Base-by-base conservation (phyloP, 2,329 filamentous ascomycete species). In the Laburnicola sp. region DNA sequence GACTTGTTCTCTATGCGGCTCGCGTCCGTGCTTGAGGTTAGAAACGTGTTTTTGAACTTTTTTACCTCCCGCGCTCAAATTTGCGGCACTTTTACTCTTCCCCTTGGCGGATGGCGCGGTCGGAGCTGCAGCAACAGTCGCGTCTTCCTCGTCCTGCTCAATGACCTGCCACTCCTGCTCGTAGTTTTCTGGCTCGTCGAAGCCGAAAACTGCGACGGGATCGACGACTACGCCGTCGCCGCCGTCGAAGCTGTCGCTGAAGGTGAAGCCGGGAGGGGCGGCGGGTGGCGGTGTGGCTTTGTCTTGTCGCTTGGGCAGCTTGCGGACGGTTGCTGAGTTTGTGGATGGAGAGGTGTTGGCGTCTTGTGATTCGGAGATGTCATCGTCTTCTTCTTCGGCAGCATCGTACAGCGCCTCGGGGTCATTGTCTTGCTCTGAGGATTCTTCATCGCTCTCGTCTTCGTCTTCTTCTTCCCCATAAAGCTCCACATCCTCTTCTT, bases 181-280 rank as follows among this genome's bases (percentile, higher is more conserved):
- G 21, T 49, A 56, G 23, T 40, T 43, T 31, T 27, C 45, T 3
- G 50, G 53, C 30, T 56, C 50, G 3, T 36, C 30, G 31, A 30
- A 30, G 8, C 53, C 53, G 39, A 56, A 56, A 3, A 53, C 11
- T 3, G 40, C 48, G 16, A 23, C 22, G 1, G 37, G 38, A 10
- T 56, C 48, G 3, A 16, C 45, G 38, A 52, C 49, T 11, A 42
- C 38, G 22, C 45, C 36, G 16, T 41, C 42, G n/a, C 53, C 49
- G 6, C 53, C 49, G 10, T 50, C 28, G 5, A 28, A 27, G 16
- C 27, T 27, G 35, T 39, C 35, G 11, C 37, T 45, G 35, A 31
- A 40, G 3, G 16, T 25, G 11, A 38, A 32, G 3, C 23, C 25
- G 10, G 4, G 16, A 5, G 26, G 21, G 3, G 11, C 21, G 9